phyloP scores from a whole-genome alignment of 306 rosid species.

The Lupinus albus region DNA sequence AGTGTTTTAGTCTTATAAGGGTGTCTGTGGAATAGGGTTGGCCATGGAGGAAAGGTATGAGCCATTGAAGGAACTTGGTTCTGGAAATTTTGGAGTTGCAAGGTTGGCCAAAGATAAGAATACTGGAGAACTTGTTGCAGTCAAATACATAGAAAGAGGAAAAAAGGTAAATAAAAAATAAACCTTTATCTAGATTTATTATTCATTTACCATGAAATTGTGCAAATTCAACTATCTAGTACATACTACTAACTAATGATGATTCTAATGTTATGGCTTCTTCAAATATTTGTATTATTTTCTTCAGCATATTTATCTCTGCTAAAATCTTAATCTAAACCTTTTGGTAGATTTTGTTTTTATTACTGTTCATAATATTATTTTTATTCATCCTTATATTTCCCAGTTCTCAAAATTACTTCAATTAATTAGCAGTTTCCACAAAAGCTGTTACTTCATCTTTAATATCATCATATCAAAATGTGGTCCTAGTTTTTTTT shows the following conservation, averaged over 20 bases:
- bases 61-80: conserved; percentile 89
- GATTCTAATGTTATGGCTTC: background rate
- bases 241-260: background rate
- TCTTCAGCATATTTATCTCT: background rate
- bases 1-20: conserved; percentile 8
- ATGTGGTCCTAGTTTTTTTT: background rate
- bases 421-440: background rate
- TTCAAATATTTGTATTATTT: background rate
- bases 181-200: background rate
- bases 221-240: conserved; percentile 22
- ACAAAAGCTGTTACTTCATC: background rate
- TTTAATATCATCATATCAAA: background rate
- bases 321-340: background rate
- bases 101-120: conserved; percentile 91
- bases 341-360: too few species aligned
- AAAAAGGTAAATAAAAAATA: conserved; percentile 58
- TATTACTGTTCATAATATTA: background rate
- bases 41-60: conserved; percentile 89
- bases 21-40: conserved; percentile 35
- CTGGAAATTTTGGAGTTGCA: conserved; percentile 95
- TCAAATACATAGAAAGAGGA: conserved; percentile 98
- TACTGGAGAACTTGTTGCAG: conserved; percentile 84
- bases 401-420: conserved; percentile 9
- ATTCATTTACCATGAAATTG: background rate
- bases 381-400: background rate